Conservation (phyloP, 129 eudicot species). For the Escallonia herrerae region DNA sequence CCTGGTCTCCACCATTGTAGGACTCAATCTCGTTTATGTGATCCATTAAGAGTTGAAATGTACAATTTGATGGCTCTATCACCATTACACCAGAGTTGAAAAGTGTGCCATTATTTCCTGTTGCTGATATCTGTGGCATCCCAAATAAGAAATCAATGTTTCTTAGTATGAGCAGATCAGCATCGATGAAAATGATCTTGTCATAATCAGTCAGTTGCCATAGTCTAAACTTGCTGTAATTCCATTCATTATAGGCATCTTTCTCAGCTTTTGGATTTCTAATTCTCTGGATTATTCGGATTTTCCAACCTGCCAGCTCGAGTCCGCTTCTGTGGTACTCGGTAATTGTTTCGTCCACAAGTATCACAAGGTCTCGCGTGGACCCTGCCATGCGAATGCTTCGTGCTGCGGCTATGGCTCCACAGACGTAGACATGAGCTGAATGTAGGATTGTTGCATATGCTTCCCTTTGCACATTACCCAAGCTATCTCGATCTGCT, state of each 20-base stretch:
- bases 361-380: conserved; percentile 50
- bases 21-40: conserved; percentile 53
- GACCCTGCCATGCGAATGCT: conserved; percentile 64
- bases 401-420: conserved; percentile 65
- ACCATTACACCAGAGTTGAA: conserved; percentile 71
- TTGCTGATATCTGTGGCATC: conserved; percentile 58
- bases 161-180: conserved; percentile 43
- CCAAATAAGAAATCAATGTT: conserved; percentile 52
- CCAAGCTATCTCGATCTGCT: conserved; percentile 26
- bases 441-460: conserved; percentile 65
- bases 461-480: conserved; percentile 37
- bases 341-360: conserved; percentile 49
- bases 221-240: conserved; percentile 63
- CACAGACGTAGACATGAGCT: conserved; percentile 52
- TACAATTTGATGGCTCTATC: conserved; percentile 56
- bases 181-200: conserved; percentile 58
- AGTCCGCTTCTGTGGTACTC: conserved; percentile 49
- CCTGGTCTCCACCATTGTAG: conserved; percentile 71
- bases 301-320: conserved; percentile 54
- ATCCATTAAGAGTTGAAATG: conserved; percentile 49
- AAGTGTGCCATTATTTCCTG: conserved; percentile 52
- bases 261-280: conserved; percentile 58
- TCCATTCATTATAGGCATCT: conserved; percentile 65
- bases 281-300: conserved; percentile 44
- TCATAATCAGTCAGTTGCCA: conserved; percentile 70